Evolutionary conservation across 169 alveolate genomes (phyloP).

Genomic region (Pseudocohnilembus persalinus): DNA sequence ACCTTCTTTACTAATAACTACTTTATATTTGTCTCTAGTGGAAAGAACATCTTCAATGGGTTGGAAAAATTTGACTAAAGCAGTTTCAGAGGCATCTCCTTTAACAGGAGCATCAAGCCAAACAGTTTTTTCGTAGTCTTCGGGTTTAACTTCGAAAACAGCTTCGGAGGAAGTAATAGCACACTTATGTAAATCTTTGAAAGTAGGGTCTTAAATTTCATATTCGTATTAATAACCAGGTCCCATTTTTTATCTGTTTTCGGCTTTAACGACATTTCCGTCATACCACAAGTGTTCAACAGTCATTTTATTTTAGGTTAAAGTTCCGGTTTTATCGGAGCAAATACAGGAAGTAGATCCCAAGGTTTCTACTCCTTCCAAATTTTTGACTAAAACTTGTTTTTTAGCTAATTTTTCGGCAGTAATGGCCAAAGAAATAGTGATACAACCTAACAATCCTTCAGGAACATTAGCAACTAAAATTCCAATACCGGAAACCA

Average conservation of each 20-base stretch:
- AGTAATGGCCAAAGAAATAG: constrained; percentile 81
- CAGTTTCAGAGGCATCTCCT: constrained; percentile 87
- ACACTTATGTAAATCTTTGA: constrained; percentile 32
- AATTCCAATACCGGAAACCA: constrained; percentile 82
- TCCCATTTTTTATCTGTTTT: constrained; percentile 53
- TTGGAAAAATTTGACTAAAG: constrained; percentile 77
- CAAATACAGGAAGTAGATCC: constrained; percentile 88
- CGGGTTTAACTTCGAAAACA: constrained; percentile 31
- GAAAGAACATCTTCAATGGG: constrained; percentile 57
- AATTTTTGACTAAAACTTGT: constrained; percentile 82
- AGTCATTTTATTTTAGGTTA: constrained; percentile 86
- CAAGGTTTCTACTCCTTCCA: constrained; percentile 86
- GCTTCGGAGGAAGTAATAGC: constrained; percentile 60
- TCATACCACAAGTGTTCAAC: constrained; percentile 80
- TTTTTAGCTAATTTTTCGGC: constrained; percentile 84
- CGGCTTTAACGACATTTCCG: constrained; percentile 64
- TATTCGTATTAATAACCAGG: constrained; percentile 40
- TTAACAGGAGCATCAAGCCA: constrained; percentile 11
- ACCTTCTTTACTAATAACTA: constrained; percentile 54
- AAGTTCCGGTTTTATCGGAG: constrained; percentile 86
- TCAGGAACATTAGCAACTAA: constrained; percentile 87
- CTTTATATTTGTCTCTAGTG: constrained; percentile 47
- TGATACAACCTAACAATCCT: constrained; percentile 79
- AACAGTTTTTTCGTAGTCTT: constrained; percentile 21
- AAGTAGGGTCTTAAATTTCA: constrained; percentile 51